Conservation (phyloP, 352 stramenopile species). For the Phytophthora crassamura region DNA sequence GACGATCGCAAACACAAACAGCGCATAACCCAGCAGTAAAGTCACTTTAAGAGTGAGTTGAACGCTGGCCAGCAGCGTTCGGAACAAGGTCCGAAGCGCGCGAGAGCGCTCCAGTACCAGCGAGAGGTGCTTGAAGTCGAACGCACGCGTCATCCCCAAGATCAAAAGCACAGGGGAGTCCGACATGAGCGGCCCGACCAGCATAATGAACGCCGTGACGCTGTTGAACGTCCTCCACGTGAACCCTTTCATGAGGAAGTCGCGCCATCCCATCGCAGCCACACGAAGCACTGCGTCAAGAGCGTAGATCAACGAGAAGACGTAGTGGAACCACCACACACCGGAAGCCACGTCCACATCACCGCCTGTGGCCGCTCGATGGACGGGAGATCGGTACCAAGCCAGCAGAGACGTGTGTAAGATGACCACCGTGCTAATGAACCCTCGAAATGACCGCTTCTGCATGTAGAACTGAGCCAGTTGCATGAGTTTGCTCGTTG, state of each 20-base stretch:
- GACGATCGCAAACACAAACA: constrained; percentile 86
- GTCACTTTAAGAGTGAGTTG: constrained; percentile 81
- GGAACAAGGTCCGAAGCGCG: constrained; percentile 74
- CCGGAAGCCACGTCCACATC: constrained; percentile 39
- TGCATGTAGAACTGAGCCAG: constrained; percentile 72
- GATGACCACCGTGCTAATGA: constrained; percentile 69
- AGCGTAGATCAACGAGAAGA: constrained; percentile 82
- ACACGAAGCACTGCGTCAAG: constrained; percentile 74
- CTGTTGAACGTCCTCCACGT: constrained; percentile 82
- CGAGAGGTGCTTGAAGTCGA: constrained; percentile 88
- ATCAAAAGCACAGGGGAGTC: constrained; percentile 71
- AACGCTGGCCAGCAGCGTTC: constrained; percentile 74
- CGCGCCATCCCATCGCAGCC: constrained; percentile 76
- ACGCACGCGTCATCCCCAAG: constrained; percentile 78
- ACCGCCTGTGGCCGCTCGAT: constrained; percentile 37
- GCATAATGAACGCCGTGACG: constrained; percentile 79
- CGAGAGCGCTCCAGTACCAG: constrained; percentile 75
- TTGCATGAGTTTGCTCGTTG: constrained; percentile 65
- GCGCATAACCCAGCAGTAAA: constrained; percentile 78
- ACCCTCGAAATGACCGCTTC: constrained; percentile 64
- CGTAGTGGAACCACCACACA: constrained; percentile 83
- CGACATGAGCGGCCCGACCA: constrained; percentile 68
- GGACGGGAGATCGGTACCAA: constrained; percentile 73
- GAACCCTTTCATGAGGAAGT: constrained; percentile 88
- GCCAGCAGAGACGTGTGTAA: constrained; percentile 77